A percentile compares a stretch with the other conserved stretches of the same genome.
Conservation (phyloP, 2,329 filamentous ascomycete genomes). For the Scytalidium sp. region DNA sequence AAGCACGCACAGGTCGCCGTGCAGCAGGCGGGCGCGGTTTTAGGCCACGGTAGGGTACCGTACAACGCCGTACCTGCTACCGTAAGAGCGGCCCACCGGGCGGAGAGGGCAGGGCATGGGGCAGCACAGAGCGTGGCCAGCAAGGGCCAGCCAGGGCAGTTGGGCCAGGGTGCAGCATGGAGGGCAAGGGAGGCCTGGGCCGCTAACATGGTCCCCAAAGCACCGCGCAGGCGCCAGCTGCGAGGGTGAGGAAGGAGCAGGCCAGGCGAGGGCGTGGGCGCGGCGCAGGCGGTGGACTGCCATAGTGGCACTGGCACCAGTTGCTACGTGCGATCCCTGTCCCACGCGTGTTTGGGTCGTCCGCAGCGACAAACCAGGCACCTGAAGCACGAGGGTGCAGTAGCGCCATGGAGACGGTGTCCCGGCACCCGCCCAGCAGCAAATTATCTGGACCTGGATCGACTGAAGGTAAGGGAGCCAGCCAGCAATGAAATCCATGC, state of each 20-base stretch:
- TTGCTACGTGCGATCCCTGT: background rate
- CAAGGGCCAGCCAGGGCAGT: too few relatives aligned
- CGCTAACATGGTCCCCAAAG: background rate
- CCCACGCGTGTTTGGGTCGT: background rate
- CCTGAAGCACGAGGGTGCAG: background rate
- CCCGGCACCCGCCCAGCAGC: background rate
- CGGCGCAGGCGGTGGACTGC: background rate
- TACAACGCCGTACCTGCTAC: background rate
- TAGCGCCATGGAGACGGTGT: background rate
- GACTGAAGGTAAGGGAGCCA: too few relatives aligned
- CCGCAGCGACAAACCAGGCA: background rate
- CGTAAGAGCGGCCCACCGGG: background rate
- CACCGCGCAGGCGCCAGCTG: slow-evolving; percentile 24
- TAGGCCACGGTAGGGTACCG: too few relatives aligned
- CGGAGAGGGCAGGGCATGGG: background rate
- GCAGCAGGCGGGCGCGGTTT: too few relatives aligned
- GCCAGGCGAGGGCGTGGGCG: background rate
- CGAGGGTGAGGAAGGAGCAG: slow-evolving; percentile 20
- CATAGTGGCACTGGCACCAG: background rate
- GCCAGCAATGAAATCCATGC: too few relatives aligned
- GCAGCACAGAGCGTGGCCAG: background rate
- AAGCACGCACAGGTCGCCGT: too few relatives aligned
- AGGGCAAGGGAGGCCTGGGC: background rate
- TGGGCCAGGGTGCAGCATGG: background rate
- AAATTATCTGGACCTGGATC: background rate